A percentile compares a stretch with the other conserved stretches of the same genome.
These are phyloP conservation scores for Lepraria neglecta DNA, from an alignment of 495 filamentous ascomycete genomes.

Conservation along the genomic window DNA sequence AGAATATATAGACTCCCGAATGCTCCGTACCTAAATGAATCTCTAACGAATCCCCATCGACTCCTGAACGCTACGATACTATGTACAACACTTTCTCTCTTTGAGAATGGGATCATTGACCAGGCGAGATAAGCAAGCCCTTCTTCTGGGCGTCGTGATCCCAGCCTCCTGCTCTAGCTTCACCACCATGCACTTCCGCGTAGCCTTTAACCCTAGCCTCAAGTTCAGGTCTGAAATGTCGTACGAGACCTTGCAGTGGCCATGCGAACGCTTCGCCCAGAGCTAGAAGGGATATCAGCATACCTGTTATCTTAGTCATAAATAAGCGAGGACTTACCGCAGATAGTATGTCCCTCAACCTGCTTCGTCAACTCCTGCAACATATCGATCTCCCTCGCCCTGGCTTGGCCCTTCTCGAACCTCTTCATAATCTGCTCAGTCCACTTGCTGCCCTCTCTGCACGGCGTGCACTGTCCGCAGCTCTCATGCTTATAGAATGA, in stretches of 20 bases:
- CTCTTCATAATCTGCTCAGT: conserved; percentile 97
- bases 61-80: conserved; percentile 3
- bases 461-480: conserved; percentile 97
- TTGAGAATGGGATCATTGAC: conserved; percentile 50
- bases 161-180: conserved; percentile 84
- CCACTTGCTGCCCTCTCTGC: conserved; percentile 96
- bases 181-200: conserved; percentile 58
- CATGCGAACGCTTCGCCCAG: conserved; percentile 97
- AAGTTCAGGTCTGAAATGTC: conserved; percentile 93
- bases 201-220: conserved; percentile 80
- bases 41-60: no score
- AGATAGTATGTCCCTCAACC: conserved; percentile 98
- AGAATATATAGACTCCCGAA: no score
- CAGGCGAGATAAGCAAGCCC: conserved; percentile 81
- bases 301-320: background rate
- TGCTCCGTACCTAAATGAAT: no score
- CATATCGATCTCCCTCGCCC: conserved; percentile 96
- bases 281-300: conserved; percentile 38
- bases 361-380: conserved; percentile 98
- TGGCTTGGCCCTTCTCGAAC: conserved; percentile 82
- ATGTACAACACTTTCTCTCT: conserved; percentile 33
- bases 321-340: conserved; percentile 49
- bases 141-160: conserved; percentile 63
- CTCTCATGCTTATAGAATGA: conserved; percentile 98
- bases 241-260: conserved; percentile 95